Percentiles rank a stretch among this genome's conserved stretches.
Conservation (phyloP, 2,329 filamentous ascomycete genomes). For the Epicoccum sorghinum region DNA sequence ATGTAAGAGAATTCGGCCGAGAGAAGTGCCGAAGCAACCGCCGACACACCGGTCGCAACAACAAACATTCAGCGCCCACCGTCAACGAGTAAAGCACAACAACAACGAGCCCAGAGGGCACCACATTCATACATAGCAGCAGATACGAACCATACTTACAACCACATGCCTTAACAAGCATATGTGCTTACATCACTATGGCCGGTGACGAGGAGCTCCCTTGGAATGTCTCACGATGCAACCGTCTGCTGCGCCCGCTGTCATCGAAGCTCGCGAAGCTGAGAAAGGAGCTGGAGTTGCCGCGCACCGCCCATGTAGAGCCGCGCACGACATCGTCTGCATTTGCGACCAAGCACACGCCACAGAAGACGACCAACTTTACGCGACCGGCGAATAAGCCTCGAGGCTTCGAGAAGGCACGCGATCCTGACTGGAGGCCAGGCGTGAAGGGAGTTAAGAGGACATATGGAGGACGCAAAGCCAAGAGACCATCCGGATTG, state of each 20-base stretch:
- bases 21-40: background rate
- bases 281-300: slow-evolving; percentile 40
- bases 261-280: slow-evolving; percentile 50
- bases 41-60: slow-evolving; percentile 1
- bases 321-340: slow-evolving; percentile 28
- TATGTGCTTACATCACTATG: slow-evolving; percentile 31
- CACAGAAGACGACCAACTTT: slow-evolving; percentile 34
- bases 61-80: slow-evolving; percentile 5
- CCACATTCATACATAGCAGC: background rate
- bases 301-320: slow-evolving; percentile 27
- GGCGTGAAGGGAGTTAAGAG: slow-evolving; percentile 34
- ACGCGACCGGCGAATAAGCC: slow-evolving; percentile 37
- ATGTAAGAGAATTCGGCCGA: background rate
- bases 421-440: slow-evolving; percentile 47
- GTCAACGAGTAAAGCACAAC: background rate
- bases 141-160: background rate
- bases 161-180: slow-evolving; percentile 8
- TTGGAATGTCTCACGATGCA: slow-evolving; percentile 53
- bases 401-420: slow-evolving; percentile 40
- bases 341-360: slow-evolving; percentile 33
- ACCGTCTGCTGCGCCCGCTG: slow-evolving; percentile 51
- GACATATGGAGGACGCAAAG: slow-evolving; percentile 41
- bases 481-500: slow-evolving; percentile 20
- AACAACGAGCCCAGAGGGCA: slow-evolving; percentile 3
- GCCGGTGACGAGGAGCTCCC: slow-evolving; percentile 40